Evolutionary conservation across 2,329 filamentous ascomycete genomes (phyloP).

Genomic region (Diplodia intermedia): DNA sequence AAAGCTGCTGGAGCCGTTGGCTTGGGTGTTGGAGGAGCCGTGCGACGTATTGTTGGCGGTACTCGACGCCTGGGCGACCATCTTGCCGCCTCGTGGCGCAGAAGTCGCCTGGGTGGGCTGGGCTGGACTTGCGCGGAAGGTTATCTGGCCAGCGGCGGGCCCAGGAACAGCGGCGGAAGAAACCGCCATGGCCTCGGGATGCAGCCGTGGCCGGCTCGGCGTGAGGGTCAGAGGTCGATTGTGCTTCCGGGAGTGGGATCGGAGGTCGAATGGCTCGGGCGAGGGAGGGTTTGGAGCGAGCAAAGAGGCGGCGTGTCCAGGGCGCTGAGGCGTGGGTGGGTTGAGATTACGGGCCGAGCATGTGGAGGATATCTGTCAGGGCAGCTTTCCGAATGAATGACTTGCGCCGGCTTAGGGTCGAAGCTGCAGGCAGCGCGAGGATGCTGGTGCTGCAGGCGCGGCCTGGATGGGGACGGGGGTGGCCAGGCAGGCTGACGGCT

Average conservation of each 20-base stretch:
- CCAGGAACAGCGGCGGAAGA: constrained; percentile 45
- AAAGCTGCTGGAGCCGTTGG: constrained; percentile 52
- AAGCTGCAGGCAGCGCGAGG: constrained; percentile 25
- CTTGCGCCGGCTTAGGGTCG: constrained; percentile 23
- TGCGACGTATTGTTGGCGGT: constrained; percentile 35
- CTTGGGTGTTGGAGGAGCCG: constrained; percentile 26
- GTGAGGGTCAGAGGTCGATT: not conserved
- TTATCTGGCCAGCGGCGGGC: constrained; percentile 41
- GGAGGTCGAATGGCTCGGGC: constrained; percentile 12
- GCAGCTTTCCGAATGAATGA: constrained; percentile 29
- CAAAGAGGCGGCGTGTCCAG: constrained; percentile 16
- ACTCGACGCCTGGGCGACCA: constrained; percentile 40
- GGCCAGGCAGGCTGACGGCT: constrained; percentile 7
- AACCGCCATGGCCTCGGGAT: constrained; percentile 45
- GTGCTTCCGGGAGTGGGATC: not conserved
- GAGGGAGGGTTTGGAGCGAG: constrained; percentile 7
- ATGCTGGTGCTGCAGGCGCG: constrained; percentile 25
- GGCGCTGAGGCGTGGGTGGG: constrained; percentile 27
- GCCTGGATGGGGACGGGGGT: constrained; percentile 1
- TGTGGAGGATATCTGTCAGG: constrained; percentile 31
- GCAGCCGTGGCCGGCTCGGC: constrained; percentile 27
- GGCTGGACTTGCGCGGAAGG: constrained; percentile 48
- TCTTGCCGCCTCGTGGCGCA: constrained; percentile 36
- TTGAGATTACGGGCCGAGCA: constrained; percentile 31
- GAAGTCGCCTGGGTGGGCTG: constrained; percentile 33